Conservation (phyloP, 73 alveolate genomes). For the Tetrahymena malaccensis region DNA sequence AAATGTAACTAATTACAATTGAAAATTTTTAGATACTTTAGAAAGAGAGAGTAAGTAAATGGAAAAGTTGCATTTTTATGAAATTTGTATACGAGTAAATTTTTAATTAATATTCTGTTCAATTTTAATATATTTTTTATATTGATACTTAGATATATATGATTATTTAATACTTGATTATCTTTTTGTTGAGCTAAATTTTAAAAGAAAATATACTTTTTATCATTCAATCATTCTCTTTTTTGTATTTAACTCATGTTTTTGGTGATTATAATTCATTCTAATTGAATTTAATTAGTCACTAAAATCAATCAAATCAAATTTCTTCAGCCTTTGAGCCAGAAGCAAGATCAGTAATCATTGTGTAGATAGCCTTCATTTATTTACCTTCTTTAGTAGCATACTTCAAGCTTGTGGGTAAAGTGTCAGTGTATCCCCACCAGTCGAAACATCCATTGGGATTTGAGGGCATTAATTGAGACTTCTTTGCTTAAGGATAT, state of each 20-base stretch:
- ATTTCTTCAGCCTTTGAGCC: background rate
- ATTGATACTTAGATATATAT: background rate
- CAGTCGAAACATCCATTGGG: constrained; percentile 63
- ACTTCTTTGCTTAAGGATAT: constrained; percentile 34
- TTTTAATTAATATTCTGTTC: background rate
- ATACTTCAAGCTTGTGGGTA: background rate
- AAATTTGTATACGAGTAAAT: background rate
- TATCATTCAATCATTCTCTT: background rate
- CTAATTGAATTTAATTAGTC: background rate
- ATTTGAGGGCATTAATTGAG: constrained; percentile 2
- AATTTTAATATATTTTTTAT: too few species aligned
- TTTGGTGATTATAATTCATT: background rate
- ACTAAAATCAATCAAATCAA: background rate
- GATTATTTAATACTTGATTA: background rate
- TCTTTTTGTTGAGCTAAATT: background rate
- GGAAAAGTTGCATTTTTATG: background rate
- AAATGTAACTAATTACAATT: too few species aligned
- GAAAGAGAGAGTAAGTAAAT: background rate
- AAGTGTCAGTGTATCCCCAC: constrained; percentile 53
- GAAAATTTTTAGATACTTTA: background rate
- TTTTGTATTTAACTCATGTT: background rate
- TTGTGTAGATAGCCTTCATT: constrained; percentile 6
- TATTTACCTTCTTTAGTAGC: constrained; percentile 41
- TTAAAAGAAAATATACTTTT: too few species aligned
- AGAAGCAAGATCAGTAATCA: constrained; percentile 14